These are phyloP conservation scores for Pilasporangium apinafurcum DNA, from an alignment of 352 stramenopile genomes.

Conservation along the genomic window DNA sequence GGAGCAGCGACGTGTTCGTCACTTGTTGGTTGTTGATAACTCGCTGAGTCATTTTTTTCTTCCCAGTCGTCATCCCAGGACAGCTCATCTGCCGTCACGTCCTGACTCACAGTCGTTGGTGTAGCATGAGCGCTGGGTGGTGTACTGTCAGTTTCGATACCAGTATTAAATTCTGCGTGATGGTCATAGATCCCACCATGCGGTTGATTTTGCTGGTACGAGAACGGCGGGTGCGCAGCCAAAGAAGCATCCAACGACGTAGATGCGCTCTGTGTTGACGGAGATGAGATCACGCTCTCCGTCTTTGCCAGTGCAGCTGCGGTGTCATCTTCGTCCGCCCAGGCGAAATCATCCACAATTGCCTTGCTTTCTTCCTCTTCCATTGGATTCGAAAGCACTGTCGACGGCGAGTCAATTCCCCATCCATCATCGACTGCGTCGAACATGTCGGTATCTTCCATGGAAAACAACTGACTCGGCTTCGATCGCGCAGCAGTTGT, in stretches of 20 bases:
- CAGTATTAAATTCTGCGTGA: too few relatives aligned
- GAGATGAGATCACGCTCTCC: neutral
- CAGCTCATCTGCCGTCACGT: too few relatives aligned
- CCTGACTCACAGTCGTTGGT: too few relatives aligned
- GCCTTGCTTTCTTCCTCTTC: constrained; percentile 11
- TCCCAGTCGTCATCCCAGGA: too few relatives aligned
- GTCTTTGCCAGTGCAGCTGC: constrained; percentile 2
- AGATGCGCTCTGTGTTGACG: neutral
- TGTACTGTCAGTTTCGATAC: too few relatives aligned
- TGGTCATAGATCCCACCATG: too few relatives aligned
- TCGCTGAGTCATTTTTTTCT: too few relatives aligned
- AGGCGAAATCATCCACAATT: constrained; percentile 19
- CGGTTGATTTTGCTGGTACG: neutral
- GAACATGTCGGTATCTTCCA: constrained; percentile 63
- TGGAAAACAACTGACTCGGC: constrained; percentile 59
- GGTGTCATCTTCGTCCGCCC: constrained; percentile 27
- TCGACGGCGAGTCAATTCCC: constrained; percentile 63
- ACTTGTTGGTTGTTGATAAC: too few relatives aligned
- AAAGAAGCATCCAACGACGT: neutral
- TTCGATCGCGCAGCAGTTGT: constrained; percentile 5
- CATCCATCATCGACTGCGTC: constrained; percentile 62
- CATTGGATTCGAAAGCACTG: constrained; percentile 43
- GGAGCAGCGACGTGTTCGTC: too few relatives aligned
- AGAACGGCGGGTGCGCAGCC: neutral
- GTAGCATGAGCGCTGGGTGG: too few relatives aligned